Evolutionary conservation across 2,329 filamentous ascomycete species (phyloP).

Genomic region (Calonectria hongkongensis): DNA sequence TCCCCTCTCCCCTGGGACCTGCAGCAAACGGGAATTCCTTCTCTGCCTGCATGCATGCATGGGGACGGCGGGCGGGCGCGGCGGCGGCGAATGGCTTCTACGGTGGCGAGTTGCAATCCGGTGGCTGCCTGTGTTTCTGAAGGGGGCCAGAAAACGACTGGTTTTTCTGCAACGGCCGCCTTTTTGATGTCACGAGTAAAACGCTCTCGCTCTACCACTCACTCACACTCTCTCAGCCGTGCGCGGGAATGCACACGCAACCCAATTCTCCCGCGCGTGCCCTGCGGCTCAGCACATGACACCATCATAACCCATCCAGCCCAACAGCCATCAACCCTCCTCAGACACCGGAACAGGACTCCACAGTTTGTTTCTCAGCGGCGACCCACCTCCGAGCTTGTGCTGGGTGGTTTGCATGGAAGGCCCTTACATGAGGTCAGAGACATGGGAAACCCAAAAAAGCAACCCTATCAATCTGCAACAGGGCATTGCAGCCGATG

Average conservation of each 20-base stretch:
- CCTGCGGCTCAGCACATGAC: too few species aligned
- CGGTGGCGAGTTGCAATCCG: background rate
- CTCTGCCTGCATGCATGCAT: too few species aligned
- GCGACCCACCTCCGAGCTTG: conserved; percentile 5
- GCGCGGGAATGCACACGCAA: background rate
- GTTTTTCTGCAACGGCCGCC: too few species aligned
- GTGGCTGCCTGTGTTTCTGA: too few species aligned
- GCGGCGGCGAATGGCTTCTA: conserved; percentile 2
- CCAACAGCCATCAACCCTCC: conserved; percentile 16
- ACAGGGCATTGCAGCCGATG: background rate
- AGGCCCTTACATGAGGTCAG: conserved; percentile 17
- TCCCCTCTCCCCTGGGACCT: conserved; percentile 13
- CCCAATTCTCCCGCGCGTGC: background rate
- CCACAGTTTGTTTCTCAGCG: conserved; percentile 20
- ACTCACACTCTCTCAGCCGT: background rate
- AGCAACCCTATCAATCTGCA: conserved; percentile 21
- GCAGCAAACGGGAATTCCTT: conserved; percentile 14
- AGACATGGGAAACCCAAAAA: conserved; percentile 1
- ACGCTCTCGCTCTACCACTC: background rate
- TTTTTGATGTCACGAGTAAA: background rate
- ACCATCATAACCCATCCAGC: background rate
- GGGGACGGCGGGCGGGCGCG: too few species aligned
- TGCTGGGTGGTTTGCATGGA: background rate
- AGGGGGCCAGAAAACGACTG: too few species aligned
- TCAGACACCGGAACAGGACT: background rate